Evolutionary conservation across 441 rosid species (phyloP).

Genomic region (Adansonia gregorii): DNA sequence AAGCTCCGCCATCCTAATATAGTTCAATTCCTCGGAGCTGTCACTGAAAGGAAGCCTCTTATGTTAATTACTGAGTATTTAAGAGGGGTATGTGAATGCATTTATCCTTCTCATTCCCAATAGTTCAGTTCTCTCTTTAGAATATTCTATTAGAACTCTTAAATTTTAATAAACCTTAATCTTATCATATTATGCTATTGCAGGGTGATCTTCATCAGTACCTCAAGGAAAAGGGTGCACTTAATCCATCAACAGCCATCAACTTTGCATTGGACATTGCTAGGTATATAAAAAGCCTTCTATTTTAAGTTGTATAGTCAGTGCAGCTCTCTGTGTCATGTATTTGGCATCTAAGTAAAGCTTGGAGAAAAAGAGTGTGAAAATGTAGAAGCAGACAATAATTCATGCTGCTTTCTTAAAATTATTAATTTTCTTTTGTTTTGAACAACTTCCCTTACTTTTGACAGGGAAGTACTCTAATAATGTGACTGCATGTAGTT

Average conservation of each 20-base stretch:
- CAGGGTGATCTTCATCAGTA: slow-evolving; percentile 98
- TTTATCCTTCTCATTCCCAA: slow-evolving; percentile 26
- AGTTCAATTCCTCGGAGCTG: slow-evolving; percentile 98
- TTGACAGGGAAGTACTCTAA: neutral
- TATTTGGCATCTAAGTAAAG: neutral
- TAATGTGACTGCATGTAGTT: slow-evolving; percentile 1
- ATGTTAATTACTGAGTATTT: slow-evolving; percentile 95
- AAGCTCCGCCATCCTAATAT: slow-evolving; percentile 98
- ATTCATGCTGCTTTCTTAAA: neutral
- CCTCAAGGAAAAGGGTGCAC: slow-evolving; percentile 91
- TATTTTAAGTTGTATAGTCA: neutral
- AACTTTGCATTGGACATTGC: slow-evolving; percentile 96
- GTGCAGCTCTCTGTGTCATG: neutral
- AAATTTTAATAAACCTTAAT: slow-evolving; percentile 1
- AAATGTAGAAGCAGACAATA: neutral
- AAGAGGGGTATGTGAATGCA: slow-evolving; percentile 71
- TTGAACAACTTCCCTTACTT: neutral
- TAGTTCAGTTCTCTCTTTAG: slow-evolving; percentile 20
- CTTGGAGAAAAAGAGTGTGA: neutral
- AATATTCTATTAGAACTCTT: slow-evolving; percentile 23
- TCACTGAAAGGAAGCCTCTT: slow-evolving; percentile 95
- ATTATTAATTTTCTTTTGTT: slow-evolving; percentile 1
- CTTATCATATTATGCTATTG: slow-evolving; percentile 31
- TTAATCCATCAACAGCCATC: slow-evolving; percentile 82
- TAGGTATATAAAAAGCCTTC: slow-evolving; percentile 44